A percentile compares a stretch with the other conserved stretches of the same genome.
phyloP scores from a whole-genome alignment of 2,329 filamentous ascomycete genomes.

The Colletotrichum orbiculare region DNA sequence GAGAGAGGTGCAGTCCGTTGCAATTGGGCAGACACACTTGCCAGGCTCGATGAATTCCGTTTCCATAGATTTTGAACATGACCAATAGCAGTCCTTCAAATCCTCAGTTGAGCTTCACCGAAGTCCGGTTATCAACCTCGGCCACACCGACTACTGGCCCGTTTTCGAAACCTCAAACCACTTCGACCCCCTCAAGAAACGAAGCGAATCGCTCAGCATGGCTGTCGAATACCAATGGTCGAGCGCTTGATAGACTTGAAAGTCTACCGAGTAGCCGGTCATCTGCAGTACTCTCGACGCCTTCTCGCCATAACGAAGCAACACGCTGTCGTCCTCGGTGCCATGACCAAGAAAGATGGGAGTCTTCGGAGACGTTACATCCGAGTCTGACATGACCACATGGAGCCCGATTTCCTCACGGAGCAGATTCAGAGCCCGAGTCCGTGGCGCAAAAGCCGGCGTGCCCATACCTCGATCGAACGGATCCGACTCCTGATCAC shows the following conservation, averaged over 20 bases:
- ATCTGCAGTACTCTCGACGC: conserved; percentile 47
- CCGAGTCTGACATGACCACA: conserved; percentile 1
- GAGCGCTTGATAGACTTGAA: conserved; percentile 52
- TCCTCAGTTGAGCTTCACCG: too few relatives aligned
- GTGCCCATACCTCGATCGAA: not conserved
- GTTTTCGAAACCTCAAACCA: too few relatives aligned
- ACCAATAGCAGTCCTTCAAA: too few relatives aligned
- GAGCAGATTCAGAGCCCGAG: conserved; percentile 5
- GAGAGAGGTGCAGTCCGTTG: too few relatives aligned
- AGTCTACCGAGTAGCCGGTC: conserved; percentile 48
- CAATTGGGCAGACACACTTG: too few relatives aligned
- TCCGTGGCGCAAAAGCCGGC: not conserved
- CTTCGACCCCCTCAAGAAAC: too few relatives aligned
- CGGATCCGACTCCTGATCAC: not conserved
- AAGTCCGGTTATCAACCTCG: too few relatives aligned
- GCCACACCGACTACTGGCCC: too few relatives aligned
- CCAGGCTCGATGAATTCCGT: too few relatives aligned
- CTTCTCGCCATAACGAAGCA: conserved; percentile 47
- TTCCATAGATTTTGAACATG: too few relatives aligned
- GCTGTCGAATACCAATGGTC: conserved; percentile 57
- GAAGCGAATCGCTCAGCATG: too few relatives aligned
- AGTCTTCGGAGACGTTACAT: conserved; percentile 40
- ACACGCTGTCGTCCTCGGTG: conserved; percentile 53
- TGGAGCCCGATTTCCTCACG: conserved; percentile 20
- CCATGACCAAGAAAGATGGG: conserved; percentile 61